Evolutionary conservation across 2,329 filamentous ascomycete genomes (phyloP), one percentile per base, ranked within the genome.

Genomic region (Hypoxylon sp.): DNA sequence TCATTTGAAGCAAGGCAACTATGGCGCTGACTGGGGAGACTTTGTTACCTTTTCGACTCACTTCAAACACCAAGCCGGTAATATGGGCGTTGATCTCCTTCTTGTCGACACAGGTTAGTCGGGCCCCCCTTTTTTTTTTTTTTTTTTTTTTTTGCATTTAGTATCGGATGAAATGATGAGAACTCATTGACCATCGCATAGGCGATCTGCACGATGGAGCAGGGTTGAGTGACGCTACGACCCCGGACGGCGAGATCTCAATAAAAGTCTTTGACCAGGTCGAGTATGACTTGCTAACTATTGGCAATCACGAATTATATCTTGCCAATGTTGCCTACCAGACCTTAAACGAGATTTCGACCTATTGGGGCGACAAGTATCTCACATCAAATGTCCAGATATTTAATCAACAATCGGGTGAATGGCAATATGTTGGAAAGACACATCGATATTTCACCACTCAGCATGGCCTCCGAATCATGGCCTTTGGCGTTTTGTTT

Each of bases 21-120:
- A 89, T 67, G 87, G 88, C 43, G 88, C 87, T 1, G 89, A 91
- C 73, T 90, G 88, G 87, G 89, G 89, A 23, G 89, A 91, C 75
- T 90, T 86, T 75, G 86, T 87, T 45, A 85, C 85, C 60, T 90
- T 90, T 73, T 82, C 85, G 11, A 83, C 82, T 53, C 84, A 84
- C 67, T 89, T 90, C 86, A 87, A 86, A 76, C 78, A 85, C 60
- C 87, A 85, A 71, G 88, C 89, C 3, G 79, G 80, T 19, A 80
- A 83, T 11, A 80, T 89, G 69, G 84, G 84, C 9, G 88, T 90
- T 5, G 89, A 91, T 70, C 73, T 90, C 62, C 79, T 90, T 52
- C 76, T 90, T 11, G 77, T 90, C 52, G 88, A 91, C 72, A 89
- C 87, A 46, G 88, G 87, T 81, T 69, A 51, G 76, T 67, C 57